Evolutionary conservation across 2,329 filamentous ascomycete species (phyloP).

Genomic region (Pezicula carpinea): DNA sequence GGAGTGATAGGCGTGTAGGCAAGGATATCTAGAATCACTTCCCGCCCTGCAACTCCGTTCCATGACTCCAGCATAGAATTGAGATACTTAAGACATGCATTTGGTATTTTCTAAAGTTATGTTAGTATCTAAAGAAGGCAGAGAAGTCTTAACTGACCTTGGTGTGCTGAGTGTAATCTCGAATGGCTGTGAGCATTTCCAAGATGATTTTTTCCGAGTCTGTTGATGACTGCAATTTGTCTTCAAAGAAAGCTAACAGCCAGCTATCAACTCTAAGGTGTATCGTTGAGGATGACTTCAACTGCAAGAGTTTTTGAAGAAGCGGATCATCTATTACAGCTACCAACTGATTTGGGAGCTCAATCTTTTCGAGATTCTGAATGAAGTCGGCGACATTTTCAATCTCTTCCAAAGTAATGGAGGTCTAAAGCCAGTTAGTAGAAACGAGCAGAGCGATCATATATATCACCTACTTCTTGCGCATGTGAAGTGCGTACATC

Average conservation of each 20-base stretch:
- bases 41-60: constrained; percentile 53
- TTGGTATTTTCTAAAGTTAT: constrained; percentile 24
- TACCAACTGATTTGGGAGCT: constrained; percentile 76
- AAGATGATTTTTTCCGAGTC: constrained; percentile 42
- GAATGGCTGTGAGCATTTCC: constrained; percentile 51
- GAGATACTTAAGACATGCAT: constrained; percentile 41
- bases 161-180: constrained; percentile 49
- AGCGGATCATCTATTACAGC: constrained; percentile 72
- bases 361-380: constrained; percentile 69
- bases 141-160: constrained; percentile 40
- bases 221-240: constrained; percentile 47
- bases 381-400: constrained; percentile 67
- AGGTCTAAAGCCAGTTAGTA: constrained; percentile 41
- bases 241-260: constrained; percentile 51
- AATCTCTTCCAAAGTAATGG: constrained; percentile 71
- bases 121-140: constrained; percentile 13
- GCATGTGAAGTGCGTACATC: constrained; percentile 70
- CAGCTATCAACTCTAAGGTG: constrained; percentile 53
- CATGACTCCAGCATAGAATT: constrained; percentile 53
- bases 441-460: constrained; percentile 10
- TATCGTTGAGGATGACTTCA: constrained; percentile 51
- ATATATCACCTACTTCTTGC: constrained; percentile 47
- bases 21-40: constrained; percentile 53
- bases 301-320: constrained; percentile 70
- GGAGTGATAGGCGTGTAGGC: constrained; percentile 48